Base-by-base conservation (phyloP, 352 stramenopile genomes). In the Phytophthora parvispora region DNA sequence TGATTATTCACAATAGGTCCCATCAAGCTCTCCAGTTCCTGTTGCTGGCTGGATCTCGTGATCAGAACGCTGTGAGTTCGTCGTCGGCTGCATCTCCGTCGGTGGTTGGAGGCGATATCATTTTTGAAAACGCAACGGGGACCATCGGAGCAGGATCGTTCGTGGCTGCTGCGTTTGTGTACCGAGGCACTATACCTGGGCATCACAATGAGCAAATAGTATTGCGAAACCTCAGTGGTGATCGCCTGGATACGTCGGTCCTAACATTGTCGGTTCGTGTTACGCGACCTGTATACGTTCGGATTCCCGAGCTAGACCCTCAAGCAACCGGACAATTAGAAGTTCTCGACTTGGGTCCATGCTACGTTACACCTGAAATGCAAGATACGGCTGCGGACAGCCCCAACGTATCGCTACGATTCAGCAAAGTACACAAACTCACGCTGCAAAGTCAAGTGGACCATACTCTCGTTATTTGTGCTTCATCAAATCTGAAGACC, bases 361-460 rank as follows among this genome's bases (percentile, higher is more conserved):
- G 87, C 72, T 97, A 96, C 55, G 87, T 97, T 32, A 96, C 86
- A 5, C 83, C 87, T 15, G 87, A 94, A 49, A 94, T 93, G 84
- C 84, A 95, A 72, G 89, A 95, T 60, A 91, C 81, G 15, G 75
- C 86, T 43, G 77, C 84, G 9, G 87, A 96, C 52, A 94, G 83
- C 50, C 86, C 86, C 3, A 93, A 92, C 52, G 73, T 92, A 10
- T 83, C 80, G 2, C 63, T 93, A 28, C 88, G 91, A 53, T 97
- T 96, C 64, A 96, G 88, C 68, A 97, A 97, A 70, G 78, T 94
- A 24, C 88, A 92, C 73, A 96, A 95, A 51, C 65, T 97, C 38
- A 94, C 88, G 13, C 56, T 97, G 24, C 72, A 90, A 27, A 96
- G 85, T 62, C 88, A 97, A 78, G 90, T 97, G 5, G 68, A 80